Conservation (phyloP, 148 eudicot species). For the Gaultheria prostrata region DNA sequence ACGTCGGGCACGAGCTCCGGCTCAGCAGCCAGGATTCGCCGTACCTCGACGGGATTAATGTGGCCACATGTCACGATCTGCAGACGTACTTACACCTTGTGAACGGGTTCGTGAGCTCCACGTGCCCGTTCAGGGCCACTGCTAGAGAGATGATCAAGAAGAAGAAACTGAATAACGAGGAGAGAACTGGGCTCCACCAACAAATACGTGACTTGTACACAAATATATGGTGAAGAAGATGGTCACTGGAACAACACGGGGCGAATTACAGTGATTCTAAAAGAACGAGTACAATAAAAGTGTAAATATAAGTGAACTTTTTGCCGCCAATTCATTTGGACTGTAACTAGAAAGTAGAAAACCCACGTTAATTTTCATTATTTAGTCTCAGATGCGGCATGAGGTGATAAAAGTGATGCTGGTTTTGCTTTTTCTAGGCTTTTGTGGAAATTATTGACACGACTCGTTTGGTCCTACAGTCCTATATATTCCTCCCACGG, state of each 20-base stretch:
- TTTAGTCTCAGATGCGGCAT: not conserved
- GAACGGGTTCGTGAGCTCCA: slow-evolving; percentile 39
- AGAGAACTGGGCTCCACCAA: not conserved
- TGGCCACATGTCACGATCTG: slow-evolving; percentile 78
- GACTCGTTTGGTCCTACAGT: not conserved
- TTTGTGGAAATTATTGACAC: not conserved
- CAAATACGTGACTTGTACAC: too few species aligned
- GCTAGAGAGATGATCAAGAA: slow-evolving; percentile 41
- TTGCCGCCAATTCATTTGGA: not conserved
- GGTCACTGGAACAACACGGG: too few species aligned
- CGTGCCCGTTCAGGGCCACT: slow-evolving; percentile 52
- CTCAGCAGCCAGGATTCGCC: slow-evolving; percentile 43
- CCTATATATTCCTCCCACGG: not conserved
- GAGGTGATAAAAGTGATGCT: not conserved
- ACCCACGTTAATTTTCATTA: not conserved
- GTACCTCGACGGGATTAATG: slow-evolving; percentile 27
- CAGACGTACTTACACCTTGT: slow-evolving; percentile 77
- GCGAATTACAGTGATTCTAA: not conserved
- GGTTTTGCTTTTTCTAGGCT: not conserved
- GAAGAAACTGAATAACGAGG: not conserved
- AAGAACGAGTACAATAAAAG: not conserved
- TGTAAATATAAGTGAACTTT: not conserved
- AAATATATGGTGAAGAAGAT: too few species aligned
- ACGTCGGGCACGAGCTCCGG: slow-evolving; percentile 75
- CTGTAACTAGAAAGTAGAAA: not conserved